Evolutionary conservation across 202 grass and related monocot species (phyloP).

Genomic region (Setaria italica): DNA sequence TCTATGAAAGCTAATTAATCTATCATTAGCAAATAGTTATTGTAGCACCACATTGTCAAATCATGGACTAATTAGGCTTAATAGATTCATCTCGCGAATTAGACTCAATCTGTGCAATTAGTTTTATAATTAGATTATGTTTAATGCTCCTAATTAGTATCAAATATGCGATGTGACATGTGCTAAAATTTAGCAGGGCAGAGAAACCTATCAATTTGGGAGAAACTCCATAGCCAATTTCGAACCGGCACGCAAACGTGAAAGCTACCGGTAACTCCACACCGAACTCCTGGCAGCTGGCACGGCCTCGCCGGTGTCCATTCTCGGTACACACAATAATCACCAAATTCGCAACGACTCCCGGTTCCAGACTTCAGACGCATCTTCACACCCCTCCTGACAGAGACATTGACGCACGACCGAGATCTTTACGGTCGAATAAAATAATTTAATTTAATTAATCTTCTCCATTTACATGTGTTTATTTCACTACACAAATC

Average conservation of each 20-base stretch:
- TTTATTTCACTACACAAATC: slow-evolving; percentile 28
- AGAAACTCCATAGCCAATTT: slow-evolving; percentile 22
- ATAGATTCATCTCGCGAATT: too few relatives aligned
- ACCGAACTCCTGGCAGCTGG: neutral
- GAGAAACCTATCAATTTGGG: neutral
- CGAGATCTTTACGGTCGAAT: neutral
- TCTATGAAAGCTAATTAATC: too few relatives aligned
- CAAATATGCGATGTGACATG: too few relatives aligned
- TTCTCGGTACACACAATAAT: neutral
- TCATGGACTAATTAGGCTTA: too few relatives aligned
- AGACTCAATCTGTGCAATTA: too few relatives aligned
- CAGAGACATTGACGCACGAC: neutral
- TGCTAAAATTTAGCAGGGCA: too few relatives aligned
- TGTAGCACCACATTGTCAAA: too few relatives aligned
- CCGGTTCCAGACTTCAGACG: neutral
- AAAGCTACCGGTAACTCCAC: slow-evolving; percentile 40
- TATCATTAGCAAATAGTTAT: too few relatives aligned
- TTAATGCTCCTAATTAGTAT: too few relatives aligned
- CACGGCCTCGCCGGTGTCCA: neutral
- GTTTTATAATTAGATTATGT: too few relatives aligned
- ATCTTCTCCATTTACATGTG: neutral
- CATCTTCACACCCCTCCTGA: slow-evolving; percentile 25
- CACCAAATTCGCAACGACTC: slow-evolving; percentile 35
- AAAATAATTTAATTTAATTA: neutral
- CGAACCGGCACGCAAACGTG: slow-evolving; percentile 21